Evolutionary conservation across 202 grass and related monocot genomes (phyloP).

Genomic region (Thinopyrum obtusiflorum): DNA sequence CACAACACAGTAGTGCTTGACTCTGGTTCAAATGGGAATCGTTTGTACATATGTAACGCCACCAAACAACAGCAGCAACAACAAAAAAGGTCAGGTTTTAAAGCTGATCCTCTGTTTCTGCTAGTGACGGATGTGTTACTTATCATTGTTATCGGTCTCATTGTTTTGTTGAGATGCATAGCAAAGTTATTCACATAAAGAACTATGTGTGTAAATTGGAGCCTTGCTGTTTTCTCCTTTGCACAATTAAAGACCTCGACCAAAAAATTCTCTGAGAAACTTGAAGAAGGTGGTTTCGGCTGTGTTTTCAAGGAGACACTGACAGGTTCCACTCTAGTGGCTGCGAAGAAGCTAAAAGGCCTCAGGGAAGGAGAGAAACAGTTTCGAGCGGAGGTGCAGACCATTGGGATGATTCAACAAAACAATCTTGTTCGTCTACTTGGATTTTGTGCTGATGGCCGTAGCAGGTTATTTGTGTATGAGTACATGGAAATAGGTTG

Average conservation of each 20-base stretch:
- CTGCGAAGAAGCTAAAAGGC: not conserved
- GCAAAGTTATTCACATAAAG: not conserved
- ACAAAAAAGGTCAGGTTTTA: not conserved
- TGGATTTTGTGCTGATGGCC: no score
- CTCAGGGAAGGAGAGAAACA: not conserved
- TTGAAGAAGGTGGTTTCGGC: conserved; percentile 36
- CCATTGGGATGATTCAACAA: no score
- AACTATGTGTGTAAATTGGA: not conserved
- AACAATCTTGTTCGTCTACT: no score
- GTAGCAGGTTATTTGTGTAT: no score
- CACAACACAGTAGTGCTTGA: not conserved
- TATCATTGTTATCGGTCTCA: not conserved
- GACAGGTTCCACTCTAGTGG: not conserved
- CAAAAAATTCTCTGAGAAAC: conserved; percentile 24
- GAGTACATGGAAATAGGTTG: no score
- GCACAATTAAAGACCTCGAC: conserved; percentile 27
- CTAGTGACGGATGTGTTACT: not conserved
- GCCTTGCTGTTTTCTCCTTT: conserved; percentile 21
- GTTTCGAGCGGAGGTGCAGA: no score
- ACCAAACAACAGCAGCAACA: not conserved
- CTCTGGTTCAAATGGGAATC: not conserved
- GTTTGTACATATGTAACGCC: not conserved
- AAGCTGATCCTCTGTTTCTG: not conserved
- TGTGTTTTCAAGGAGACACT: conserved; percentile 35
- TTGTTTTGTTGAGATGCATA: not conserved